Conservation (phyloP, 2,329 filamentous ascomycete genomes). For the Ophiostoma himal-ulmi region DNA sequence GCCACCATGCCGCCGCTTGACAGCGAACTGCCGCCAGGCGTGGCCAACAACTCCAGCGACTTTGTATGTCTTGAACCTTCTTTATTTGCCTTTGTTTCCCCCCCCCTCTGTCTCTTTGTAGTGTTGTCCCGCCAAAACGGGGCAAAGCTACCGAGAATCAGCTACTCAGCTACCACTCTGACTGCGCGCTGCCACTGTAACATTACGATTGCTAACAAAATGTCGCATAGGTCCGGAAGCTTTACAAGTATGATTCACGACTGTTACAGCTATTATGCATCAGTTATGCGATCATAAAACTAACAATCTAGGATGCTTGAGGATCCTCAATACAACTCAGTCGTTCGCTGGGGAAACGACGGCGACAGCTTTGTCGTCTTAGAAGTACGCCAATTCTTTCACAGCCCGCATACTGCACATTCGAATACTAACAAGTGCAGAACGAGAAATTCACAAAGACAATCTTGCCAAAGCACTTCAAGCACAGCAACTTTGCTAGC, state of each 20-base stretch:
- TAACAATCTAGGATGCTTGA: constrained; percentile 73
- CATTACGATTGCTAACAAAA: constrained; percentile 21
- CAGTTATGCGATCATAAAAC: background rate
- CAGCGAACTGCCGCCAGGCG: constrained; percentile 37
- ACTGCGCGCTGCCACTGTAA: background rate
- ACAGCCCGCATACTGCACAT: background rate
- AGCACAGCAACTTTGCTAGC: constrained; percentile 97
- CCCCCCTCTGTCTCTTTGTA: background rate
- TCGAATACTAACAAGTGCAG: constrained; percentile 41
- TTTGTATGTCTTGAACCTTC: constrained; percentile 61
- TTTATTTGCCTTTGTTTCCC: background rate
- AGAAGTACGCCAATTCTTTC: constrained; percentile 57
- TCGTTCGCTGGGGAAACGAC: constrained; percentile 92
- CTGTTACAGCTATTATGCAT: background rate
- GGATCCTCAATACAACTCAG: constrained; percentile 83
- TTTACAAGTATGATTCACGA: constrained; percentile 70
- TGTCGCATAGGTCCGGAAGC: constrained; percentile 73
- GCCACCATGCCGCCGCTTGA: constrained; percentile 32
- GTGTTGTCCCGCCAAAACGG: background rate
- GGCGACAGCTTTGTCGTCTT: constrained; percentile 95
- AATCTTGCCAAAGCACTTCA: constrained; percentile 96
- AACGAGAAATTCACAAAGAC: constrained; percentile 98
- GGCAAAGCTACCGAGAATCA: background rate
- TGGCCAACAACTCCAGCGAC: constrained; percentile 80
- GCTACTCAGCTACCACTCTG: background rate